phyloP scores from a whole-genome alignment of 2,329 filamentous ascomycete species.

The Diaporthe aspalathi region DNA sequence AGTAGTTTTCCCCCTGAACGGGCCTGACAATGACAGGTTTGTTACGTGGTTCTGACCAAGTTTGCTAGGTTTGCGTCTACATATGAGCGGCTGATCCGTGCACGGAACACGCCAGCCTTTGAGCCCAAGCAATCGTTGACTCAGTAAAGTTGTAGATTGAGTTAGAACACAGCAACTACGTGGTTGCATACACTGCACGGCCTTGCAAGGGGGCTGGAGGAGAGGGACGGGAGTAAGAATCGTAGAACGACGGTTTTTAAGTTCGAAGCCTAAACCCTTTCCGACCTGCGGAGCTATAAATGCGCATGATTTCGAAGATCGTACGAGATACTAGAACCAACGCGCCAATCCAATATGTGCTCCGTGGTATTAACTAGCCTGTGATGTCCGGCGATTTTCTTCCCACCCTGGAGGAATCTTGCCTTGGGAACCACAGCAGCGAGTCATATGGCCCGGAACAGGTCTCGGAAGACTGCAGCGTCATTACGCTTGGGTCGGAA shows the following conservation, averaged over 20 bases:
- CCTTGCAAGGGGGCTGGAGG: background rate
- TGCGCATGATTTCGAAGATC: background rate
- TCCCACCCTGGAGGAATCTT: background rate
- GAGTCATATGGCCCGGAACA: constrained; percentile 2
- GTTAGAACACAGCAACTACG: background rate
- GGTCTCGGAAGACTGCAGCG: constrained; percentile 1
- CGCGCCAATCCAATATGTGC: constrained; percentile 13
- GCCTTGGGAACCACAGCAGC: background rate
- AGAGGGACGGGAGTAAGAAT: background rate
- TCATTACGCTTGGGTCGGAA: background rate
- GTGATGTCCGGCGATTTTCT: constrained; percentile 3
- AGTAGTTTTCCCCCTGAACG: background rate
- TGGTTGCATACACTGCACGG: background rate
- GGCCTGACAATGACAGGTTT: background rate
- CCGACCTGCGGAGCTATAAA: background rate
- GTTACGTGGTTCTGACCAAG: background rate
- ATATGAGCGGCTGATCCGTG: background rate
- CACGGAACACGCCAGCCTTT: no score
- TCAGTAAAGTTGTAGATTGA: background rate
- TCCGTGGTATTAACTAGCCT: background rate
- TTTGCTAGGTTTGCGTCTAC: background rate
- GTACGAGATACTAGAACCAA: background rate
- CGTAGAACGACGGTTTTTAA: background rate
- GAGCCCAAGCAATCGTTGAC: background rate
- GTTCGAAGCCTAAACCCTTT: background rate